A percentile compares a stretch with the other conserved stretches of the same genome.
Evolutionary conservation across 352 stramenopile genomes (phyloP).

Genomic region (Pythium dissotocum): DNA sequence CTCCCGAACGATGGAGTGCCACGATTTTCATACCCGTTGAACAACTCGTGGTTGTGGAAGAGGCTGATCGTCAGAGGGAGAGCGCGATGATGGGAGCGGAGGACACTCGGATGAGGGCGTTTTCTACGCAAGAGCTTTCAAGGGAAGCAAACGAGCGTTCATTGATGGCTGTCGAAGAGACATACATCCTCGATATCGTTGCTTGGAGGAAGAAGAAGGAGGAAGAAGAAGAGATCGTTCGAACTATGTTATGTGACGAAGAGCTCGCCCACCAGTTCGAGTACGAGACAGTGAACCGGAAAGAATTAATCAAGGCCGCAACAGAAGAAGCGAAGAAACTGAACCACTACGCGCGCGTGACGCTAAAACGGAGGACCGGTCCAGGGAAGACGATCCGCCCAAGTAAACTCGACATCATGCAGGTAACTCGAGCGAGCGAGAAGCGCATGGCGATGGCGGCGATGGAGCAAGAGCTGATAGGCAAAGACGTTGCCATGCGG

Average conservation of each 20-base stretch:
- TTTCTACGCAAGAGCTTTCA: slow-evolving; percentile 27
- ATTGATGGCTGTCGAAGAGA: slow-evolving; percentile 54
- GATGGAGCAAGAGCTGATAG: slow-evolving; percentile 47
- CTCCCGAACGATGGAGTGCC: slow-evolving; percentile 43
- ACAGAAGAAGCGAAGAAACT: slow-evolving; percentile 39
- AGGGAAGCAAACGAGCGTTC: slow-evolving; percentile 30
- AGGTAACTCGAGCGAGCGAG: slow-evolving; percentile 52
- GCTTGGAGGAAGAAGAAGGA: slow-evolving; percentile 46
- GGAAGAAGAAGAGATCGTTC: slow-evolving; percentile 35
- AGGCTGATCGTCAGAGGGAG: slow-evolving; percentile 49
- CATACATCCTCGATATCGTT: slow-evolving; percentile 32
- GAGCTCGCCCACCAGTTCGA: slow-evolving; percentile 50
- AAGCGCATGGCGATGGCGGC: slow-evolving; percentile 66
- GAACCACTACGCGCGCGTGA: slow-evolving; percentile 35
- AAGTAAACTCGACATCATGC: slow-evolving; percentile 46
- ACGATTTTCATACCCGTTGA: slow-evolving; percentile 52
- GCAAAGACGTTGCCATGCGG: slow-evolving; percentile 34
- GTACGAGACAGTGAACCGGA: slow-evolving; percentile 45
- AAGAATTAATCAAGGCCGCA: slow-evolving; percentile 27
- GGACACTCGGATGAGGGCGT: slow-evolving; percentile 29
- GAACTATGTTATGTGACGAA: slow-evolving; percentile 32
- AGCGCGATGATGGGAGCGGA: slow-evolving; percentile 45
- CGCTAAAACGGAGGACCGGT: slow-evolving; percentile 23
- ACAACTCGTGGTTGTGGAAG: slow-evolving; percentile 48
- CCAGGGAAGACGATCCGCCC: slow-evolving; percentile 15